phyloP scores from a whole-genome alignment of 768 basidiomycete species.

The Lactarius tabidus region DNA sequence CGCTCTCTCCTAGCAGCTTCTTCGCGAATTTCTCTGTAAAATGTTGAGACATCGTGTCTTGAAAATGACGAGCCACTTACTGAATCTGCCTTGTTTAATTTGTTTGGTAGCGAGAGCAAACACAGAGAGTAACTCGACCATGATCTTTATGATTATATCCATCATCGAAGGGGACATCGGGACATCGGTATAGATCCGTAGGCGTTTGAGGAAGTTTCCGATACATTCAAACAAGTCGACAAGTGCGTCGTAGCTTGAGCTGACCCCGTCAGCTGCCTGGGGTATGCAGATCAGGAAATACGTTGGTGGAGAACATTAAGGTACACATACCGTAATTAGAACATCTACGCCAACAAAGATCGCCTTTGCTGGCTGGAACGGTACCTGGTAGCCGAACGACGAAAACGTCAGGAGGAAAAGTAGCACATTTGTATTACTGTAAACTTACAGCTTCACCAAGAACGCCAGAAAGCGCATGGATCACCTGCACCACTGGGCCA shows the following conservation, averaged over 20 bases:
- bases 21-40: not conserved
- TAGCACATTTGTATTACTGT: too few species aligned
- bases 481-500: not conserved
- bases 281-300: too few species aligned
- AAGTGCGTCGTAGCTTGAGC: not conserved
- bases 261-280: not conserved
- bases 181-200: not conserved
- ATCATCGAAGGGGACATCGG: not conserved
- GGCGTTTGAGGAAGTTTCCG: constrained; percentile 1
- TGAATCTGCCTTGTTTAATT: not conserved
- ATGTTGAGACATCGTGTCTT: not conserved
- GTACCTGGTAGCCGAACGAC: not conserved
- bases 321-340: not conserved
- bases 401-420: not conserved
- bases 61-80: not conserved
- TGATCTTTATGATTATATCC: not conserved
- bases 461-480: not conserved
- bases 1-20: constrained; percentile 11
- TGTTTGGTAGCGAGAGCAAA: constrained; percentile 9
- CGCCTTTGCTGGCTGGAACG: not conserved
- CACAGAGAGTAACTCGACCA: not conserved
- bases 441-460: not conserved
- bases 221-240: constrained; percentile 5
- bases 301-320: not conserved
- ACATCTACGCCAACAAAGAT: not conserved